Base-by-base conservation (phyloP, 2,329 filamentous ascomycete species). In the Aspergillus fumigatus region DNA sequence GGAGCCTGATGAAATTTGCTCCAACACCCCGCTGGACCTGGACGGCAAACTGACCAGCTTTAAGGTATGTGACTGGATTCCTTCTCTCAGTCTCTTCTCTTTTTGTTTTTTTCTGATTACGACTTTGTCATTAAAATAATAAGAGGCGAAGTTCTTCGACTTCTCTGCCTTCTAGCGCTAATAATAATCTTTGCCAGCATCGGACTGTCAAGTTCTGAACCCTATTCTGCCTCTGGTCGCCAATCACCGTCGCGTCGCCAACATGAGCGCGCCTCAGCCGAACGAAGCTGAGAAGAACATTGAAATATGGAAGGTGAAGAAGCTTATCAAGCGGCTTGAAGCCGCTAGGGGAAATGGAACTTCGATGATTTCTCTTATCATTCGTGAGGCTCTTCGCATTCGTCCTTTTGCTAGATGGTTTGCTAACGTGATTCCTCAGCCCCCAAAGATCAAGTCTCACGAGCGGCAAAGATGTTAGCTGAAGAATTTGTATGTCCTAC, bases 291-390 rank as follows among this genome's bases (percentile, higher is more conserved):
- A 99, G 85, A 97, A 97, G 86, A 99, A 97, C 79, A 88, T 88
- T 65, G 86, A 88, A 78, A 88, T 88, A 70, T 82, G 80, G 80
- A 97, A 99, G 88, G 92, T 99, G 74, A 99, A 99, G 85, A 99
- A 99, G 84, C 83, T 99, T 73, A 96, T 99, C 81, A 99, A 97
- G 81, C 90, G 94, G 70, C 90, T 99, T 70, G 94, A 97, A 79
- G 89, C 91, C 62, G 95, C 95, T 67, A 86, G 95, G 75, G 94
- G 94, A 75, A 99, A 99, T 85, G 94, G 94, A 80, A 99, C 94
- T 63, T 93, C 88, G 81, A 99, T 99, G 94, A 99, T 99, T 79
- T 97, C 93, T 63, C 85, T 99, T 78, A 97, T 99, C 70, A 97
- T 99, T 73, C 94, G 91, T 95, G 82, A 72, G 89, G 5, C 32